phyloP scores from a whole-genome alignment of 2,329 filamentous ascomycete species.

The Penicillium sp. region DNA sequence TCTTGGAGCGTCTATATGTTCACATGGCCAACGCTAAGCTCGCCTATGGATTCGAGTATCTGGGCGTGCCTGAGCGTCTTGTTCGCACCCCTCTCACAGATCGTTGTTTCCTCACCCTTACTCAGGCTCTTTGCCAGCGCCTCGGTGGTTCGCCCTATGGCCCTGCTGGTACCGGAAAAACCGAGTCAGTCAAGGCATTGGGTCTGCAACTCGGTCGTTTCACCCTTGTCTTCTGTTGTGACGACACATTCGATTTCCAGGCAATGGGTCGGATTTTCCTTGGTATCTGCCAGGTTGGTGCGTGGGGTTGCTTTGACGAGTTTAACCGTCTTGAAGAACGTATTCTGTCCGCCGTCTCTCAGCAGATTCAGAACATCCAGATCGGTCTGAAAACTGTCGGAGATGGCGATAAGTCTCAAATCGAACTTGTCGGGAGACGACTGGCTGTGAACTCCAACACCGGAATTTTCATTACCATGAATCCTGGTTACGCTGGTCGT shows the following conservation, averaged over 20 bases:
- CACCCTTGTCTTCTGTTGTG: conserved; percentile 98
- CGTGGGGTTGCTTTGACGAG: conserved; percentile 99
- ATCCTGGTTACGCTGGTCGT: conserved; percentile 95
- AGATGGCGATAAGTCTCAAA: conserved; percentile 80
- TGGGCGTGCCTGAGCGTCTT: conserved; percentile 92
- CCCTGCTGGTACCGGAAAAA: conserved; percentile 97
- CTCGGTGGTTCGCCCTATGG: conserved; percentile 97
- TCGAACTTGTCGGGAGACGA: conserved; percentile 90
- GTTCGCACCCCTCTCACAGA: conserved; percentile 96
- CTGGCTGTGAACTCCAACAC: conserved; percentile 88
- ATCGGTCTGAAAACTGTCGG: conserved; percentile 83
- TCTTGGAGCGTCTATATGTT: conserved; percentile 77
- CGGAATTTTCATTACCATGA: conserved; percentile 99
- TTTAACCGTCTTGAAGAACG: conserved; percentile 99
- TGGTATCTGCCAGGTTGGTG: conserved; percentile 97
- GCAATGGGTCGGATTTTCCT: conserved; percentile 99
- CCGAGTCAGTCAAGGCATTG: conserved; percentile 96
- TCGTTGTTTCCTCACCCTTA: conserved; percentile 96
- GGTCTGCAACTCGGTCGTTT: conserved; percentile 96
- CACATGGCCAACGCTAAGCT: conserved; percentile 96
- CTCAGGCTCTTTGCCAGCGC: conserved; percentile 90
- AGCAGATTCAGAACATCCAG: conserved; percentile 99
- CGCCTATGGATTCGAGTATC: conserved; percentile 96
- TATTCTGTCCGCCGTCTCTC: conserved; percentile 95
- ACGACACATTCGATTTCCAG: conserved; percentile 99